These are phyloP conservation scores for Dalbergia cultrata DNA, from an alignment of 306 rosid genomes.

Conservation along the genomic window DNA sequence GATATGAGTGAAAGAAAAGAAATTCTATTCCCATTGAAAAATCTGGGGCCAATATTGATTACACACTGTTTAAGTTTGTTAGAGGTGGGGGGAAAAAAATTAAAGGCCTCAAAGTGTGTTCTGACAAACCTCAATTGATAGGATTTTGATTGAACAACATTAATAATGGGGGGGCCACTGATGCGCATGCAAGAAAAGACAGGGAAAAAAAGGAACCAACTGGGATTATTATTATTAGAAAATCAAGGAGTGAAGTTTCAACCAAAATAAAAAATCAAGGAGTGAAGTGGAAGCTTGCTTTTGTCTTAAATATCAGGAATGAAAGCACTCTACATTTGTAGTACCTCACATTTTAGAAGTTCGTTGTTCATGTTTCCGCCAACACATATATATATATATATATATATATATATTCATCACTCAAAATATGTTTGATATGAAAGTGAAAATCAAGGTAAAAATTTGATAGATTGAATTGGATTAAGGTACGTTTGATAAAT, in stretches of 20 bases:
- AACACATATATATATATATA: constrained; percentile 1
- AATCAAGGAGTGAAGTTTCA: constrained; percentile 34
- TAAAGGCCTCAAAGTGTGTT: constrained; percentile 28
- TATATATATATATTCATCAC: too few species aligned
- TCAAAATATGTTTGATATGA: too few species aligned
- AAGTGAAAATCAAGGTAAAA: too few species aligned
- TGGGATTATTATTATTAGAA: constrained; percentile 35
- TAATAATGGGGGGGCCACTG: constrained; percentile 48
- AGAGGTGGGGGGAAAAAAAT: constrained; percentile 28
- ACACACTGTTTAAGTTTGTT: constrained; percentile 21
- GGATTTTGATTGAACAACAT: constrained; percentile 55
- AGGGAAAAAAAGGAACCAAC: constrained; percentile 30
- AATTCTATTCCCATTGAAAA: constrained; percentile 41
- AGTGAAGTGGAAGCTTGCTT: constrained; percentile 47
- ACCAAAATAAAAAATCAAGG: too few species aligned
- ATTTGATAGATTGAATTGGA: too few species aligned
- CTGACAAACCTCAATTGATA: constrained; percentile 40
- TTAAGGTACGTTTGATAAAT: too few species aligned
- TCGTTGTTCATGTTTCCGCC: constrained; percentile 25
- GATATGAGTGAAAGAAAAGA: constrained; percentile 1
- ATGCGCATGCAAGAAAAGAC: constrained; percentile 39
- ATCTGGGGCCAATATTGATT: constrained; percentile 23
- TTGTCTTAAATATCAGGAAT: constrained; percentile 22
- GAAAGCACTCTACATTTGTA: constrained; percentile 36
- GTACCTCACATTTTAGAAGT: constrained; percentile 25